A percentile compares a stretch with the other conserved stretches of the same genome.
These are phyloP conservation scores for Solanum hybrid DNA, from an alignment of 305 asterid species.

Conservation along the genomic window DNA sequence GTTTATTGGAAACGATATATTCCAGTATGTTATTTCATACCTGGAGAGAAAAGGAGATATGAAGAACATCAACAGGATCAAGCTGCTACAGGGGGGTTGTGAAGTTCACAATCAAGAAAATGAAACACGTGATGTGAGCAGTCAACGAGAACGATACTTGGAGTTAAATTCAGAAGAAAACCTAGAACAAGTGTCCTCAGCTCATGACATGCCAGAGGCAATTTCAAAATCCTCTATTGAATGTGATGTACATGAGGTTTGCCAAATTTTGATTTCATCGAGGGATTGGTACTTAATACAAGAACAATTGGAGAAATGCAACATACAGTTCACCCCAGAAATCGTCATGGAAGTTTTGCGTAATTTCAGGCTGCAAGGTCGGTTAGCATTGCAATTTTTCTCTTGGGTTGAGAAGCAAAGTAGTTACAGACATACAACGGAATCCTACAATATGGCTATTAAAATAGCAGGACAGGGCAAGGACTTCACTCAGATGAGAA, in stretches of 20 bases:
- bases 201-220: slow-evolving; percentile 9
- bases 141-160: slow-evolving; percentile 11
- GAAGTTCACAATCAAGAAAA: slow-evolving; percentile 11
- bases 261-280: slow-evolving; percentile 41
- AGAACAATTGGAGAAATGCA: slow-evolving; percentile 45
- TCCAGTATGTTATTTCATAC: slow-evolving; percentile 30
- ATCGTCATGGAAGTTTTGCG: slow-evolving; percentile 49
- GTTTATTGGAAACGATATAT: slow-evolving; percentile 30
- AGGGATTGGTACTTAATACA: slow-evolving; percentile 48
- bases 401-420: slow-evolving; percentile 59
- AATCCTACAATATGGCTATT: slow-evolving; percentile 65
- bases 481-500: slow-evolving; percentile 71
- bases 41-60: slow-evolving; percentile 49
- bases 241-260: slow-evolving; percentile 26
- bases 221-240: slow-evolving; percentile 9
- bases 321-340: slow-evolving; percentile 37
- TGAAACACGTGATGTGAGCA: slow-evolving; percentile 10
- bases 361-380: slow-evolving; percentile 33
- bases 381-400: slow-evolving; percentile 50
- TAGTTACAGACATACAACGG: slow-evolving; percentile 45
- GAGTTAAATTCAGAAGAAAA: slow-evolving; percentile 13
- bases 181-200: slow-evolving; percentile 12
- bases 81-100: slow-evolving; percentile 23
- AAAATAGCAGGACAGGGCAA: slow-evolving; percentile 77
- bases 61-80: slow-evolving; percentile 28